phyloP scores from a whole-genome alignment of 352 stramenopile species.

The Elongisporangium undulatum region DNA sequence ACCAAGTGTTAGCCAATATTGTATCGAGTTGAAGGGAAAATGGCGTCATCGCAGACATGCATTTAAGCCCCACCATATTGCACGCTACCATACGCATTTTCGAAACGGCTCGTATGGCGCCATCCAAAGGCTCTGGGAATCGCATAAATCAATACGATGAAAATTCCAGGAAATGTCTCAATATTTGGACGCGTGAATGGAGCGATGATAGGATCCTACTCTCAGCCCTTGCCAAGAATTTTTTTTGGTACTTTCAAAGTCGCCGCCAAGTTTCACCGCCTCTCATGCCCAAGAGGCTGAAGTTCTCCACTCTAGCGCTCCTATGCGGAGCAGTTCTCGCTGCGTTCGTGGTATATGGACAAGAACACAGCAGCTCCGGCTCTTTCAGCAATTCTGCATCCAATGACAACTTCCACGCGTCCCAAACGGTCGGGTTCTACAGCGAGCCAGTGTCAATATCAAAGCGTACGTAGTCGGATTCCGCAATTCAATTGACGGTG shows the following conservation, averaged over 20 bases:
- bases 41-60: no score
- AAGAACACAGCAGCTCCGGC: not conserved
- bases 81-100: no score
- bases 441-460: not conserved
- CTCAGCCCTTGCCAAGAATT: not conserved
- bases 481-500: not conserved
- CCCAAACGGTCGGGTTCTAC: not conserved
- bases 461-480: not conserved
- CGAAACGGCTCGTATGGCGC: no score
- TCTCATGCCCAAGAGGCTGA: not conserved
- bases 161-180: no score
- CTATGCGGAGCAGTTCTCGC: not conserved
- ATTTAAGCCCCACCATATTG: no score
- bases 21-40: no score
- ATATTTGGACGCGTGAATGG: no score
- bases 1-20: no score
- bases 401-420: not conserved
- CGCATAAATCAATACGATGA: no score
- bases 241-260: not conserved
- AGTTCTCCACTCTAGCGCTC: not conserved
- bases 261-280: not conserved
- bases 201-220: no score
- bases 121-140: no score
- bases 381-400: not conserved
- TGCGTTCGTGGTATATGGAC: not conserved